These are phyloP conservation scores for Xylaria nigripes DNA, from an alignment of 495 filamentous ascomycete genomes.

Conservation along the genomic window DNA sequence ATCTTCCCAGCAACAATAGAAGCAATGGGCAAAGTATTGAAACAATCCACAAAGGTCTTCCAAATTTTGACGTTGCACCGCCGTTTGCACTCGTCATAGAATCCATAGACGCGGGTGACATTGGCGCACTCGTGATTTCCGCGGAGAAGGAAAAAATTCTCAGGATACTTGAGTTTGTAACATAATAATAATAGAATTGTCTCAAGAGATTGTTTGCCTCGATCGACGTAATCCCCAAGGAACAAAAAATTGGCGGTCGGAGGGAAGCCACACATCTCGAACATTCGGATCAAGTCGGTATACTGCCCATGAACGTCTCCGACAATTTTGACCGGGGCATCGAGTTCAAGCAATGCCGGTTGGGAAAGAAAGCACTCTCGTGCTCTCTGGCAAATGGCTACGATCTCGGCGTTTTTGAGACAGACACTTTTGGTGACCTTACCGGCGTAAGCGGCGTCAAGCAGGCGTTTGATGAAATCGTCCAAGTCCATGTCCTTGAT, in stretches of 20 bases:
- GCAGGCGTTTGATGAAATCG: slow-evolving; percentile 89
- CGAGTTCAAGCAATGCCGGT: slow-evolving; percentile 83
- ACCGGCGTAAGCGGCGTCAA: slow-evolving; percentile 90
- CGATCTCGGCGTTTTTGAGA: slow-evolving; percentile 95
- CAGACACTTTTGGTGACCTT: slow-evolving; percentile 97
- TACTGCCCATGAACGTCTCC: slow-evolving; percentile 98
- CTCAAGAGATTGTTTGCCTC: slow-evolving; percentile 94
- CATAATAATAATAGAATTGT: slow-evolving; percentile 93
- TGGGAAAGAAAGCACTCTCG: slow-evolving; percentile 86
- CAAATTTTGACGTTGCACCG: slow-evolving; percentile 97
- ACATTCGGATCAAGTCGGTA: slow-evolving; percentile 92
- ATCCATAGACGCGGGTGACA: slow-evolving; percentile 95
- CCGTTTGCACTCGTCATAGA: slow-evolving; percentile 98
- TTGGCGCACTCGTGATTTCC: slow-evolving; percentile 99
- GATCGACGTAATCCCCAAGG: slow-evolving; percentile 94
- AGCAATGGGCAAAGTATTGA: slow-evolving; percentile 93
- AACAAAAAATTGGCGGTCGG: slow-evolving; percentile 92
- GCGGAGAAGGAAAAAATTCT: slow-evolving; percentile 96
- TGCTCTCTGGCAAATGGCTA: slow-evolving; percentile 77
- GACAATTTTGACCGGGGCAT: slow-evolving; percentile 97
- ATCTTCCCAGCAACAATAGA: slow-evolving; percentile 97
- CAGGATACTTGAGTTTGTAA: slow-evolving; percentile 97
- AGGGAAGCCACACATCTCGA: slow-evolving; percentile 99
- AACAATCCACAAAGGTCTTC: slow-evolving; percentile 98
- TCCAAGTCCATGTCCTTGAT: slow-evolving; percentile 89